Base-by-base conservation (phyloP, 2,329 filamentous ascomycete genomes). In the Cercospora zeina region DNA sequence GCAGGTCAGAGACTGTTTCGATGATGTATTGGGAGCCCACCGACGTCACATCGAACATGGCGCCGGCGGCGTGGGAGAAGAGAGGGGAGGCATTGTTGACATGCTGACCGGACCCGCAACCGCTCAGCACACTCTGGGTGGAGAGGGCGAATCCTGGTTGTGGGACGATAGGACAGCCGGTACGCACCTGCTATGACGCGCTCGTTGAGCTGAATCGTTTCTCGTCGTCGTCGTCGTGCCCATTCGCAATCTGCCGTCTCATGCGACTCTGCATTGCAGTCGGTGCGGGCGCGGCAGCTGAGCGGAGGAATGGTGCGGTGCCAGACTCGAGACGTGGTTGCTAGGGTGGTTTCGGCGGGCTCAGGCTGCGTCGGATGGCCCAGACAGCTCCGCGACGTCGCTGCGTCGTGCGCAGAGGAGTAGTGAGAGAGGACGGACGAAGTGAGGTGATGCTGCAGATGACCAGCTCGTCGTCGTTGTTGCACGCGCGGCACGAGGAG, bases 1-100 rank as follows among this genome's bases (percentile, higher is more conserved):
- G 59, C 67, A 64, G 63, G 70, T 73, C 65, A 73, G 71, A 68
- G 36, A 70, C 42, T 14, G 62, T 63, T 42, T 61, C 65, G 39
- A 71, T 58, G 27, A 69, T 68, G 67, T 68, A 47, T 62, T 64
- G 63, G 51, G 67, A 68, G 53, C 65, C 62, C 14, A 54, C 37
- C 37, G 65, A 61, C 24, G 65, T 68, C 30, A 70, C 67, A 62
- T 69, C 67, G 51, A 68, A 69, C 68, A 70, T 70, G 30, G 37
- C 58, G 62, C 61, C 55, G 13, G 14, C 19, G 33, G 34, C 19
- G 34, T 10, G 34, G 33, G n/a, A 7, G 24, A 34, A 54, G 24
- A 14, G 24, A 54, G 27, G 49, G 27, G 10, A 11, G 36, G 54
- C 54, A 42, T 45, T 56, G 56, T 58, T 49, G 27, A 50, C 42